Evolutionary conservation across 2,329 filamentous ascomycete species (phyloP), one percentile per base, ranked within the genome.

Genomic region (Pseudogymnoascus sp.): DNA sequence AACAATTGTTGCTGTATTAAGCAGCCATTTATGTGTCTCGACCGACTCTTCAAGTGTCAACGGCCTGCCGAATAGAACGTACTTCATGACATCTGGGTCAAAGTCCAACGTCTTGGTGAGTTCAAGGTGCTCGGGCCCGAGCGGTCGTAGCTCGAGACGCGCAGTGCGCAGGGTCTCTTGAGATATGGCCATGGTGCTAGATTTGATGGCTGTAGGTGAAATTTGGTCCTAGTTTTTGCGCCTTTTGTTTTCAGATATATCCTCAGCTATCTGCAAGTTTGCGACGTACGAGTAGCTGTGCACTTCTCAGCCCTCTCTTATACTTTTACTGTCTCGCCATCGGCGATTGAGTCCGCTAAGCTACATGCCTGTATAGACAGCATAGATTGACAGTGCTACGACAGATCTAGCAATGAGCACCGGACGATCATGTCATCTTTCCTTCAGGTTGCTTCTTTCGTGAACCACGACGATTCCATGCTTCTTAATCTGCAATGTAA

Each of bases 1-100:
- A 18, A 54, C 28, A 18, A 54, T 33, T 30, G 47, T 54, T 54
- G 47, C 47, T 5, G 47, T 9, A 33, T 54, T 54, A 33, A 54
- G 47, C 28, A 54, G 11, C 47, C 47, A 54, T 54, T 54, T 54
- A 14, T 54, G 47, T 20, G 47, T 54, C 28, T 54, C 47, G 11
- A 18, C 18, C 16, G 47, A 54, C 47, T 54, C 47, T 2, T 54
- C 47, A 25, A 54, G 47, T 18, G 47, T 54, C 28, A 54, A 54
- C 2, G 47, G n/a, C 11, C 47, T 54, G 16, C 47, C 47, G 9
- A 54, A 54, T 6, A 54, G 47, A 54, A 54, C 28, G 11, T 54
- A 54, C 9, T 54, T 54, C 47, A 54, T 54, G 47, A 54, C 47
- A 33, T 54, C 47, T 4, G 47, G 47, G 18, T 54, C 47, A 20